Percentiles rank a stretch among this genome's conserved stretches.
These are phyloP conservation scores for Pistacia vera DNA, from an alignment of 345 rosid species.

Conservation along the genomic window DNA sequence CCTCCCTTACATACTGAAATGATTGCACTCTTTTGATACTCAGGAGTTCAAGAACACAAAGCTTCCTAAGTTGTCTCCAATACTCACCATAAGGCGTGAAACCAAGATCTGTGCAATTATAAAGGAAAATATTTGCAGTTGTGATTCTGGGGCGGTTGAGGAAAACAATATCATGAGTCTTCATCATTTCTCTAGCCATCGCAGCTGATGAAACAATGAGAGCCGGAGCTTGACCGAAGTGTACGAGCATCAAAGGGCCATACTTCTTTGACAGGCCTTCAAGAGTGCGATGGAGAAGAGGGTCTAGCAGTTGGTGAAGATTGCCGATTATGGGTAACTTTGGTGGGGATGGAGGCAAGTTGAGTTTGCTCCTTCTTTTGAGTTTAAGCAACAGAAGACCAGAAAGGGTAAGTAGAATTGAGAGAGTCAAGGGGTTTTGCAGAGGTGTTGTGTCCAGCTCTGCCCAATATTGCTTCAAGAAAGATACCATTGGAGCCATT, in stretches of 20 bases:
- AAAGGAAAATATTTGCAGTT: slow-evolving; percentile 9
- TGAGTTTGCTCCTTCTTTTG: background rate
- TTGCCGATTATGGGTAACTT: slow-evolving; percentile 31
- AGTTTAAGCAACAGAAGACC: background rate
- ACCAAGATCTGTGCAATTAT: slow-evolving; percentile 7
- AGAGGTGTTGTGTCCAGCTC: background rate
- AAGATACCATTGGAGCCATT: background rate
- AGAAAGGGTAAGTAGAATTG: background rate
- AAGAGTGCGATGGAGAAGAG: slow-evolving; percentile 14
- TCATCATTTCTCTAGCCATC: slow-evolving; percentile 6
- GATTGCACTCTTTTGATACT: slow-evolving; percentile 23
- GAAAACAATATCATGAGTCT: slow-evolving; percentile 13
- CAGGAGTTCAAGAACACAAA: slow-evolving; percentile 21
- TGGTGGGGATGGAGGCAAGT: slow-evolving; percentile 26
- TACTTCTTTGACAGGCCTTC: slow-evolving; percentile 9
- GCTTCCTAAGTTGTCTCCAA: slow-evolving; percentile 27
- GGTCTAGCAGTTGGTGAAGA: slow-evolving; percentile 21
- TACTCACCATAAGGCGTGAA: slow-evolving; percentile 30
- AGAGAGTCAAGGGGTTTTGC: background rate
- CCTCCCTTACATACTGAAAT: slow-evolving; percentile 27
- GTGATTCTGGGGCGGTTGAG: background rate
- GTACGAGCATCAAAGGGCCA: slow-evolving; percentile 26
- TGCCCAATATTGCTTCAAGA: too few relatives aligned
- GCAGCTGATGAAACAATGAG: slow-evolving; percentile 27
- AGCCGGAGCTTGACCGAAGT: slow-evolving; percentile 12